Conservation (phyloP, 805 yeast species). For the Candida sakaeoensis region DNA sequence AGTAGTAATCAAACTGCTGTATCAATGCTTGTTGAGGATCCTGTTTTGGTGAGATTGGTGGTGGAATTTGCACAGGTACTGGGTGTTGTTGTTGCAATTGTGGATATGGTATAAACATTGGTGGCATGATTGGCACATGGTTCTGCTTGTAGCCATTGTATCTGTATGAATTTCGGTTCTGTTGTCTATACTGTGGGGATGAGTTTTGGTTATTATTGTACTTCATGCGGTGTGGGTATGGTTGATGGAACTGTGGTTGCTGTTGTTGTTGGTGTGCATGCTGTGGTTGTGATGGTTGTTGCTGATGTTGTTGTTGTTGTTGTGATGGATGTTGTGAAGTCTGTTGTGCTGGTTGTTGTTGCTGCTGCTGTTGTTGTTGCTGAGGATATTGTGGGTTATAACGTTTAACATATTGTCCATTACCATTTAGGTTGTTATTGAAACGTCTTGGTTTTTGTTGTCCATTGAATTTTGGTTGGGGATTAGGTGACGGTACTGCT, state of each 20-base stretch:
- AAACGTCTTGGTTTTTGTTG: constrained; percentile 27
- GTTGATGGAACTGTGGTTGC: constrained; percentile 29
- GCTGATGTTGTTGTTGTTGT: constrained; percentile 15
- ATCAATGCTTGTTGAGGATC: constrained; percentile 42
- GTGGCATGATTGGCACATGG: constrained; percentile 5
- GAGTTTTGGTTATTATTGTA: constrained; percentile 13
- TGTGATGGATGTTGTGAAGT: constrained; percentile 16
- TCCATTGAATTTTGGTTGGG: constrained; percentile 4
- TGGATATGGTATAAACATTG: constrained; percentile 11
- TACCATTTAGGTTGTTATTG: constrained; percentile 15
- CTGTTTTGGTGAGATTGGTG: constrained; percentile 46
- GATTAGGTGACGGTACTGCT: constrained; percentile 1
- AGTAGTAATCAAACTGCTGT: constrained; percentile 83
- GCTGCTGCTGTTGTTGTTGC: constrained; percentile 15
- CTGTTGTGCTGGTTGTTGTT: constrained; percentile 9
- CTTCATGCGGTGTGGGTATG: constrained; percentile 23
- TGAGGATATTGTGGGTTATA: constrained; percentile 15
- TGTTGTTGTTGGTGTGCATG: too few relatives aligned
- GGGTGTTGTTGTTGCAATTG: constrained; percentile 10
- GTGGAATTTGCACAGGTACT: constrained; percentile 31
- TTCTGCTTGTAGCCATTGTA: constrained; percentile 9
- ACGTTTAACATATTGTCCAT: constrained; percentile 16
- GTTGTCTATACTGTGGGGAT: constrained; percentile 11
- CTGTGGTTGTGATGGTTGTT: constrained; percentile 7
- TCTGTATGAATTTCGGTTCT: constrained; percentile 7